Conservation (phyloP, 2,329 filamentous ascomycete species). For the Fusarium continuum region DNA sequence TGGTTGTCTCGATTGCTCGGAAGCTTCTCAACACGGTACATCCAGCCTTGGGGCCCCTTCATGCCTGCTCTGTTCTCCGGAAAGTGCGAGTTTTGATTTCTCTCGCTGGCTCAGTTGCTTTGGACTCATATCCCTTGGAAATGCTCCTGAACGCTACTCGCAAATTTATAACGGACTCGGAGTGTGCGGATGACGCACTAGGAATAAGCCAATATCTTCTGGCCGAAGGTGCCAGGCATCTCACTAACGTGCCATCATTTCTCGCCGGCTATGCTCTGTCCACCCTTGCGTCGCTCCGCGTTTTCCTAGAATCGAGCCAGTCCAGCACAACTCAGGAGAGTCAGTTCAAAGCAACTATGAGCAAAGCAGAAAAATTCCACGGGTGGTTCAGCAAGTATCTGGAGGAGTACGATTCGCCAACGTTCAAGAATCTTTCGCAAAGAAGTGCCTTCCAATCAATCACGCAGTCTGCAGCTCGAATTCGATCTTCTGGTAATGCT, state of each 20-base stretch:
- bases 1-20: constrained; percentile 78
- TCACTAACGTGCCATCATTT: constrained; percentile 75
- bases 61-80: constrained; percentile 85
- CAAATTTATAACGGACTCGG: constrained; percentile 80
- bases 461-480: constrained; percentile 72
- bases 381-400: constrained; percentile 80
- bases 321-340: constrained; percentile 86
- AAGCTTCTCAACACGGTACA: constrained; percentile 83
- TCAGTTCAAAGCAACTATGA: constrained; percentile 80
- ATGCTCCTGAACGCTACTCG: constrained; percentile 86
- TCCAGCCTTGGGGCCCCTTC: constrained; percentile 82
- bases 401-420: constrained; percentile 65
- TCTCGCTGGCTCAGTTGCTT: constrained; percentile 77
- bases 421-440: constrained; percentile 59
- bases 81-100: constrained; percentile 85
- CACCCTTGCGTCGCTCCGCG: constrained; percentile 78
- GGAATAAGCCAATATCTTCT: constrained; percentile 89
- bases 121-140: constrained; percentile 83
- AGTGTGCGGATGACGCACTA: constrained; percentile 90
- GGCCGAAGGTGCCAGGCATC: constrained; percentile 69
- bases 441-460: constrained; percentile 71
- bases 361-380: constrained; percentile 79
- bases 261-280: constrained; percentile 83
- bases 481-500: constrained; percentile 75
- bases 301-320: constrained; percentile 78